Evolutionary conservation across 2,329 filamentous ascomycete species (phyloP), one percentile per base, ranked within the genome.

Genomic region (Teratosphaeriaceae sp.): DNA sequence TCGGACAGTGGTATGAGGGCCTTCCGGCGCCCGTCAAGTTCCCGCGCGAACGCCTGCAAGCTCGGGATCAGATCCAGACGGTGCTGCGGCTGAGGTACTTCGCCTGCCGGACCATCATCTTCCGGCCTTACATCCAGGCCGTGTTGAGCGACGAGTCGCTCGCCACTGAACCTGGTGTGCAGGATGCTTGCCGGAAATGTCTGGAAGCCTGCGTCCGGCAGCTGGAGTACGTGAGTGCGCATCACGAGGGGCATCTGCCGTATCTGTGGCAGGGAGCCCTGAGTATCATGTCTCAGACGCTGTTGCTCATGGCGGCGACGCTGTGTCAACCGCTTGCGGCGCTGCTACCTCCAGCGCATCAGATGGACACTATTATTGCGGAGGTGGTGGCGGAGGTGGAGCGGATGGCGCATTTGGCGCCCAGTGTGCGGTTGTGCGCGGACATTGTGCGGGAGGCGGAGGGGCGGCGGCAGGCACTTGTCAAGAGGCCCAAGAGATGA

Each of bases 211-310:
- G 82, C 43, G 76, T 90, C 50, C 76, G 84, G 52, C 86, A 92
- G 65, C 70, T 90, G 43, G 85, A 90, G 65, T 79, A 88, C 60
- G 82, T 90, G 50, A 74, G 76, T 42, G 84, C 83, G 53, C 84
- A 90, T 65, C 85, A 88, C 58, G 84, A 83, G 47, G 85, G 86
- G 39, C 85, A 90, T 60, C 82, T 92, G 69, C 85, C 85, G 11
- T 92, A 90, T 64, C 75, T 90, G 16, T 92, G 85, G 82, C 86
- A 90, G 68, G 85, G 85, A 15, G 84, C 85, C 7, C 73, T 92
- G 27, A 88, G 84, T 18, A 86, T 92, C 58, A 84, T 89, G 18
- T 88, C 84, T 5, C 86, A 92, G 63, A 84, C 84, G 2, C 71
- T 92, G 13, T 71, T 92, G 33, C 78, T 92, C 24, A 90, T 92